phyloP scores from a whole-genome alignment of 441 rosid genomes.

The Arabidopsis hybrid region DNA sequence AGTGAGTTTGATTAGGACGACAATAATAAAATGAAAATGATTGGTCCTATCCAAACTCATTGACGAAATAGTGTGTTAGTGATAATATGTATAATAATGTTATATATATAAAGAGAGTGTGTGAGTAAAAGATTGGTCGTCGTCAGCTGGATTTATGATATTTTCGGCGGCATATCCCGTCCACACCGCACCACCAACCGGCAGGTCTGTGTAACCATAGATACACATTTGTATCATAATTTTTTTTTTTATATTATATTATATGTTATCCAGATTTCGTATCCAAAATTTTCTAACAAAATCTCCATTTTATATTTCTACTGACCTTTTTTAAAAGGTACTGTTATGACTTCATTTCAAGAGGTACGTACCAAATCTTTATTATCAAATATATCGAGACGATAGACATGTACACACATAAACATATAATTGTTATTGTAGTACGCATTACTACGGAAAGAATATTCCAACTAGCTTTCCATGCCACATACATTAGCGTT shows the following conservation, averaged over 20 bases:
- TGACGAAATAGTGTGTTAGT: slow-evolving; percentile 14
- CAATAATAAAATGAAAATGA: neutral
- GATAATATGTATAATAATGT: neutral
- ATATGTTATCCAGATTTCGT: slow-evolving; percentile 16
- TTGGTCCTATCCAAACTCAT: slow-evolving; percentile 15
- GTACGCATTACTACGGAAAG: no score
- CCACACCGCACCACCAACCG: slow-evolving; percentile 35
- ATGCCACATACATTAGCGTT: no score
- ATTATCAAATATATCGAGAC: slow-evolving; percentile 4
- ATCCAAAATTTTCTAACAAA: slow-evolving; percentile 23
- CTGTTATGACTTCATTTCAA: slow-evolving; percentile 15
- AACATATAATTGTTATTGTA: neutral
- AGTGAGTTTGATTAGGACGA: slow-evolving; percentile 11
- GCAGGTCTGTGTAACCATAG: slow-evolving; percentile 18
- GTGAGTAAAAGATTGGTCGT: slow-evolving; percentile 1
- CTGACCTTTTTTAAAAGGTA: neutral
- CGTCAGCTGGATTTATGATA: slow-evolving; percentile 4
- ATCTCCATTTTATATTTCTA: slow-evolving; percentile 2
- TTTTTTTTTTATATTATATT: no score
- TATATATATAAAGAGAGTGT: neutral
- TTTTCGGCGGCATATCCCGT: slow-evolving; percentile 39
- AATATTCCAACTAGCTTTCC: no score
- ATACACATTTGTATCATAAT: slow-evolving; percentile 36
- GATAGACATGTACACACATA: slow-evolving; percentile 23
- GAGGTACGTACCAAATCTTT: slow-evolving; percentile 12